phyloP scores from a whole-genome alignment of 2,329 filamentous ascomycete species.

The Orbilia blumenaviensis region DNA sequence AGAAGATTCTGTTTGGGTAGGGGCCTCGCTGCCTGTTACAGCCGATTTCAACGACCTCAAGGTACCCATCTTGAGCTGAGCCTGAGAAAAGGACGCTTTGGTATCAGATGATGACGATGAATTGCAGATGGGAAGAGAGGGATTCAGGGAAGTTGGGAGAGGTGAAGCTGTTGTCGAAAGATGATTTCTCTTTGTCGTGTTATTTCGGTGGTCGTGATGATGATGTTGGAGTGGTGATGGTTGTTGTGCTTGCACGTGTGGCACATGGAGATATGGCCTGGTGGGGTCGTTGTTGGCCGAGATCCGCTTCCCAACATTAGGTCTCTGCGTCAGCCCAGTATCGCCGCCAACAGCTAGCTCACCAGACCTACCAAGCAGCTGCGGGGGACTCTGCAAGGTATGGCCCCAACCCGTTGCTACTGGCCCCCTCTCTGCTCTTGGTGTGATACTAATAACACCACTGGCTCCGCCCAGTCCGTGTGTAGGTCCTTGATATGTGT shows the following conservation, averaged over 20 bases:
- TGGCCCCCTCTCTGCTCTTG: background rate
- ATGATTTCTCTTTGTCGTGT: background rate
- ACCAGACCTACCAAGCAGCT: background rate
- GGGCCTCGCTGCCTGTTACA: background rate
- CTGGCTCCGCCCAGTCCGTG: background rate
- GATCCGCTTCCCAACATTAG: background rate
- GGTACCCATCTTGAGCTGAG: constrained; percentile 29
- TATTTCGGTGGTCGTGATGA: background rate
- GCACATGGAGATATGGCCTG: no score
- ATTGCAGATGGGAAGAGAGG: background rate
- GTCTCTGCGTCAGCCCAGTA: background rate
- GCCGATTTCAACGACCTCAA: background rate
- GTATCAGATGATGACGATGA: background rate
- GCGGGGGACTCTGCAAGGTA: background rate
- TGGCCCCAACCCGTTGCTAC: background rate
- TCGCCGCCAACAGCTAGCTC: background rate
- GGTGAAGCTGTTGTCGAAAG: background rate
- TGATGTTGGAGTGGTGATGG: background rate
- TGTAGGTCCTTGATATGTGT: background rate
- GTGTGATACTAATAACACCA: background rate
- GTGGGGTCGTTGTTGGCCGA: background rate
- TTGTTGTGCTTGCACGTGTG: constrained; percentile 3
- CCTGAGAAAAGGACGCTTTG: background rate
- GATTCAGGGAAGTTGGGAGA: background rate
- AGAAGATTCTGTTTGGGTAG: background rate